A percentile compares a stretch with the other conserved stretches of the same genome.
These are phyloP conservation scores for Mediolabrus comicus DNA, from an alignment of 108 stramenopile genomes.

Conservation along the genomic window DNA sequence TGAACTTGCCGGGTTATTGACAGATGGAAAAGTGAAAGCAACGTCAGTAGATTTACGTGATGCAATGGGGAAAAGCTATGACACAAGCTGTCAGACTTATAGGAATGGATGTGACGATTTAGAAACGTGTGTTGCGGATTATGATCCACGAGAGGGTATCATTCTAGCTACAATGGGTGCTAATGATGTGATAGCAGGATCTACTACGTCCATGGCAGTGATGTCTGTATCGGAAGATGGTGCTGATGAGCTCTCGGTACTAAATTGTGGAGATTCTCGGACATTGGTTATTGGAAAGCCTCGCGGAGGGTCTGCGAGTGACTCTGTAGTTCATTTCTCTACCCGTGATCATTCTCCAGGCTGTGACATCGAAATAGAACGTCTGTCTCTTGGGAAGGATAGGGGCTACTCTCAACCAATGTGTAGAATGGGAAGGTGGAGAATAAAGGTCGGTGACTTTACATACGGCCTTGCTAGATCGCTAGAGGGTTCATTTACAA, in stretches of 20 bases:
- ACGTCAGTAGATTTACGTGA: slow-evolving; percentile 9
- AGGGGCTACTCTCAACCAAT: slow-evolving; percentile 58
- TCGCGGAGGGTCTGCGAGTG: slow-evolving; percentile 14
- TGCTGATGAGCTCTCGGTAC: slow-evolving; percentile 44
- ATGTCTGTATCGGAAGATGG: slow-evolving; percentile 53
- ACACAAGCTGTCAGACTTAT: slow-evolving; percentile 56
- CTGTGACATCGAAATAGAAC: slow-evolving; percentile 51
- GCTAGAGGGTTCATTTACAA: slow-evolving; percentile 71
- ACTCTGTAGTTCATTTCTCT: slow-evolving; percentile 51
- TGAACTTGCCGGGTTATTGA: slow-evolving; percentile 33
- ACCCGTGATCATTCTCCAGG: slow-evolving; percentile 75
- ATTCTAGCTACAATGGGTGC: background rate
- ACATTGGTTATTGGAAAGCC: slow-evolving; percentile 53
- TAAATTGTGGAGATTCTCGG: slow-evolving; percentile 84
- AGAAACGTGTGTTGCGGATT: slow-evolving; percentile 65
- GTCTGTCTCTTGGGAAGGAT: slow-evolving; percentile 49
- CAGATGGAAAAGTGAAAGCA: background rate
- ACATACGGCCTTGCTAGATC: slow-evolving; percentile 69
- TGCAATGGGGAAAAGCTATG: slow-evolving; percentile 55
- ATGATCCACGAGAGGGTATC: slow-evolving; percentile 47
- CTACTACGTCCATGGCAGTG: slow-evolving; percentile 65
- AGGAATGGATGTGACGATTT: slow-evolving; percentile 57
- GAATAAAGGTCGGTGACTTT: slow-evolving; percentile 65
- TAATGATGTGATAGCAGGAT: slow-evolving; percentile 49
- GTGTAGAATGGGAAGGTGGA: slow-evolving; percentile 55